Evolutionary conservation across 306 rosid genomes (phyloP).

Genomic region (Trifolium dubium): DNA sequence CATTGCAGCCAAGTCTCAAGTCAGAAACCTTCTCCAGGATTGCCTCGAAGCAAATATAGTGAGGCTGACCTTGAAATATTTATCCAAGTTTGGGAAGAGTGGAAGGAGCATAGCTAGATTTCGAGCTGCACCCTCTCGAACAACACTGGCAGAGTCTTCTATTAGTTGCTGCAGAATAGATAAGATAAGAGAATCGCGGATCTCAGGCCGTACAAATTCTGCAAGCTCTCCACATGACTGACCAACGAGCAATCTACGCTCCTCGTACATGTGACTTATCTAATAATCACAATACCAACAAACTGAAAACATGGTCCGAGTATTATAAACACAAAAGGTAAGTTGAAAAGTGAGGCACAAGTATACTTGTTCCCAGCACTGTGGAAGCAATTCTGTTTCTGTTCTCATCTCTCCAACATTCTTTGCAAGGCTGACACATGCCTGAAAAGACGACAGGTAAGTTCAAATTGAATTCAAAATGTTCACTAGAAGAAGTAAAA

Average conservation of each 20-base stretch:
- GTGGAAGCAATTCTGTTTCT: slow-evolving; percentile 97
- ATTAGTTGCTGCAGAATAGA: slow-evolving; percentile 92
- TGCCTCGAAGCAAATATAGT: slow-evolving; percentile 99
- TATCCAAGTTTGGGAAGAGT: slow-evolving; percentile 86
- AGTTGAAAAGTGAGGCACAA: slow-evolving; percentile 35
- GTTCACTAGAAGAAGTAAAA: slow-evolving; percentile 31
- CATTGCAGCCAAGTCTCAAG: slow-evolving; percentile 98
- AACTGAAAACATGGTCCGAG: slow-evolving; percentile 40
- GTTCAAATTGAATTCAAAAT: slow-evolving; percentile 33
- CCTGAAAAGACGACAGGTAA: slow-evolving; percentile 61
- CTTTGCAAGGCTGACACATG: slow-evolving; percentile 91
- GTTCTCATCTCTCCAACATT: slow-evolving; percentile 99
- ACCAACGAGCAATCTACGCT: slow-evolving; percentile 97
- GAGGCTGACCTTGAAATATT: slow-evolving; percentile 99
- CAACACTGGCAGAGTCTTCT: slow-evolving; percentile 92
- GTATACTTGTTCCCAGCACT: slow-evolving; percentile 98
- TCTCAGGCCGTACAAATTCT: slow-evolving; percentile 95
- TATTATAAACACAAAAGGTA: slow-evolving; percentile 36
- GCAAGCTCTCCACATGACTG: slow-evolving; percentile 98
- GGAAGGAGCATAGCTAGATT: slow-evolving; percentile 98
- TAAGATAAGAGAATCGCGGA: slow-evolving; percentile 92
- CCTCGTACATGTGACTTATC: slow-evolving; percentile 97
- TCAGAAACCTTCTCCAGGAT: slow-evolving; percentile 99
- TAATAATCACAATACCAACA: slow-evolving; percentile 44
- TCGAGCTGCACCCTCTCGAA: slow-evolving; percentile 93